Conservation (phyloP, 1,284 basidiomycete genomes). For the Pseudozyma thailandica region DNA sequence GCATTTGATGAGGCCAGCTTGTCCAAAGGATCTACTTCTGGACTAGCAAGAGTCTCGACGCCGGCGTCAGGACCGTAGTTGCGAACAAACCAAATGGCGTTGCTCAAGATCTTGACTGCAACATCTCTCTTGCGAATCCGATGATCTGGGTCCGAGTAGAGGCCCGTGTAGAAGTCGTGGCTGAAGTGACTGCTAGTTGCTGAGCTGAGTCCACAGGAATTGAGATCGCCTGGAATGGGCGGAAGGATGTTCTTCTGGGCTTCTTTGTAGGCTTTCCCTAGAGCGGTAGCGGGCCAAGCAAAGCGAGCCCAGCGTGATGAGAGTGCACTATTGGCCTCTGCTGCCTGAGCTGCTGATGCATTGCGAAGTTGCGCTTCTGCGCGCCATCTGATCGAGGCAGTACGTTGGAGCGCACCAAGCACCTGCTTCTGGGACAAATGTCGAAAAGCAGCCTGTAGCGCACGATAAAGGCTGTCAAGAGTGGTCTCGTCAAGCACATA, state of each 20-base stretch:
- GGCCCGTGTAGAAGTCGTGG: constrained; percentile 12
- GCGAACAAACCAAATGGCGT: constrained; percentile 59
- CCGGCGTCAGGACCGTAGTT: constrained; percentile 47
- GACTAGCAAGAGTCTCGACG: constrained; percentile 20
- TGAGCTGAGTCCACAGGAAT: constrained; percentile 4
- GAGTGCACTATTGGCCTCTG: constrained; percentile 17
- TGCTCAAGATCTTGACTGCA: constrained; percentile 57
- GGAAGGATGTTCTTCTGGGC: constrained; percentile 31
- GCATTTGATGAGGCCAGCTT: neutral
- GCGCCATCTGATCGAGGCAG: constrained; percentile 57
- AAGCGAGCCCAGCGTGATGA: constrained; percentile 47
- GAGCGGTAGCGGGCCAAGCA: constrained; percentile 49
- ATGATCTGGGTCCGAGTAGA: constrained; percentile 31
- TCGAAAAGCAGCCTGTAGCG: constrained; percentile 34
- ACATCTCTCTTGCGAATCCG: constrained; percentile 59
- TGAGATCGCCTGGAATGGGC: constrained; percentile 10
- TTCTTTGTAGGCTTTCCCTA: constrained; percentile 49
- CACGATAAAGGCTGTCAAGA: constrained; percentile 37
- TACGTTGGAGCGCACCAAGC: constrained; percentile 51
- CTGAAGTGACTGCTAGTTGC: constrained; percentile 11
- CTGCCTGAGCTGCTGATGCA: constrained; percentile 33
- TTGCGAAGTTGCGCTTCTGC: constrained; percentile 56
- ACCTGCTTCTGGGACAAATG: constrained; percentile 47
- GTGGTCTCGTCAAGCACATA: constrained; percentile 38
- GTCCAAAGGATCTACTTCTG: neutral